Evolutionary conservation across 2,329 filamentous ascomycete genomes (phyloP).

Genomic region (Xylogone sp.): DNA sequence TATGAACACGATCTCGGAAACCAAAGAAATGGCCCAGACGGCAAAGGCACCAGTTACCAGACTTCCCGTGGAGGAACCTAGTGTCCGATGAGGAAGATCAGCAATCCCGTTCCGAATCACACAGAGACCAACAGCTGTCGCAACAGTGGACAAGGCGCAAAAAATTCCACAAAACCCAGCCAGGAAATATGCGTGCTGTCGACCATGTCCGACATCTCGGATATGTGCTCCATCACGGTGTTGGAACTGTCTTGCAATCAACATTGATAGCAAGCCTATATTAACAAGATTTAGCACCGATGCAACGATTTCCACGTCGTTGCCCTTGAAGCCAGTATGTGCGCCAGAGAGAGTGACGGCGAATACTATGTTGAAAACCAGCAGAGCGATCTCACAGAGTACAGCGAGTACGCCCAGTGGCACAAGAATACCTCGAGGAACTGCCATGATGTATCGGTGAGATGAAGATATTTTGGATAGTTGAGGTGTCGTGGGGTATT

Average conservation of each 20-base stretch:
- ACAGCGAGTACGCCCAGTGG: no score
- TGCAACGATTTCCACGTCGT: conserved; percentile 21
- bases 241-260: conserved; percentile 22
- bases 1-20: no score
- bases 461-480: no score
- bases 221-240: conserved; percentile 22
- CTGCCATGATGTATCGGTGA: no score
- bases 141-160: conserved; percentile 18
- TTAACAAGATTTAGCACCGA: conserved; percentile 18
- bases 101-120: conserved; percentile 15
- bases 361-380: no score
- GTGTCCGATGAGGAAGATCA: conserved; percentile 14
- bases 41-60: no score
- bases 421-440: no score
- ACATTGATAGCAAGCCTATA: conserved; percentile 14
- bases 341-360: conserved; percentile 17
- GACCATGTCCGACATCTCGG: no score
- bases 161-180: conserved; percentile 21
- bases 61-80: conserved; percentile 13
- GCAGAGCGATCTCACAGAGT: no score
- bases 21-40: no score
- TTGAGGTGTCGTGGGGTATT: no score
- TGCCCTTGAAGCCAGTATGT: conserved; percentile 6
- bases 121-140: no score
- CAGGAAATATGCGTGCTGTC: conserved; percentile 20